Evolutionary conservation across 208 protist genomes (phyloP), one percentile per base, ranked within the genome.

Genomic region (Acanthamoeba royreba): DNA sequence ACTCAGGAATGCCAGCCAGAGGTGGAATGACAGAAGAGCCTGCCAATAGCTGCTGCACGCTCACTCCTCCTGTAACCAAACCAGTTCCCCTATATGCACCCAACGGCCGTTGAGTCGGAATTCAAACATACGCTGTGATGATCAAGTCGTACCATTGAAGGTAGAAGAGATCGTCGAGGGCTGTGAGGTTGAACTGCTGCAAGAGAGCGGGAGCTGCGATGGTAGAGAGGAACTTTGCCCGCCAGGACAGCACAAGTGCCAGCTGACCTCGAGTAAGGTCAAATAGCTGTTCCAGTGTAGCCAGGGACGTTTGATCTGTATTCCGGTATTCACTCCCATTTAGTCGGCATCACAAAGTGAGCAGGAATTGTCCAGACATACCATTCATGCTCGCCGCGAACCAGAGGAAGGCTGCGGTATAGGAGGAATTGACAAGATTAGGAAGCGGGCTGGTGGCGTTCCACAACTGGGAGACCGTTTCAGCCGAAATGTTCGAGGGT

Each of bases 381-480:
- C n/a, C n/a, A n/a, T n/a, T n/a, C n/a, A n/a, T n/a, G n/a, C n/a
- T 86, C 19, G 81, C 81, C 33, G 81, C 22, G 31, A 88, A 61
- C 81, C 81, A 88, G 45, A 88, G 81, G 81, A 88, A 61, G 5
- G 49, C 45, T 13, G 49, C 40, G 5, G 81, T 25, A 38, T 61
- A 88, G 31, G 81, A 46, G 4, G 49, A 22, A 38, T 88, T 88
- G 81, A 88, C 81, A 8, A 88, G 52, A n/a, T 88, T 88, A 47
- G 81, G 81, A 4, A 88, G 52, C 5, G 49, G 49, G 31, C 81
- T 88, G 19, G n/a, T 7, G 45, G 52, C 17, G 81, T 55, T 28
- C 81, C 81, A 88, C 11, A 88, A 31, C n/a, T 2, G 13, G 5
- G 1, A 9, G 11, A 63, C 81, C 8, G 25, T 28, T 1, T 1